These are phyloP conservation scores for Cutaneotrichosporon mucoides DNA, from an alignment of 1,284 basidiomycete species.

Conservation along the genomic window DNA sequence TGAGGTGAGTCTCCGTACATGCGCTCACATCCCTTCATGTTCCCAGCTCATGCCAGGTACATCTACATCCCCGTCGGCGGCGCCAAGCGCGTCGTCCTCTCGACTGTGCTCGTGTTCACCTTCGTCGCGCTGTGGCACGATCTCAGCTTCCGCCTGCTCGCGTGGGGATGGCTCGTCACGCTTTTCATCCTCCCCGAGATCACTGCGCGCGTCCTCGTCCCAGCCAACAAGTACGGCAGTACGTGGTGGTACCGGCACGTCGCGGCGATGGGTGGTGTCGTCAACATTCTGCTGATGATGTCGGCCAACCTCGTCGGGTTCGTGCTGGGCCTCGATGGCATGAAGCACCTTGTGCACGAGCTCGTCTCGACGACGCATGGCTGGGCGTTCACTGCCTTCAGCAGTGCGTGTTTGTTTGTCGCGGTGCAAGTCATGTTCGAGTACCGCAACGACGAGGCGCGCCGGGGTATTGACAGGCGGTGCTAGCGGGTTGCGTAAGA, in stretches of 20 bases:
- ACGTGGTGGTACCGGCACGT: conserved; percentile 79
- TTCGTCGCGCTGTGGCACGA: conserved; percentile 99
- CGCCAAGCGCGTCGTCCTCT: conserved; percentile 57
- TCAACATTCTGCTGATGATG: conserved; percentile 89
- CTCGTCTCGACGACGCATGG: conserved; percentile 59
- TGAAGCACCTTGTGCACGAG: conserved; percentile 63
- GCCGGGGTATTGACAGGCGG: conserved; percentile 41
- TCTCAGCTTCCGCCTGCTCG: conserved; percentile 76
- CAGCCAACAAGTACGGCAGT: conserved; percentile 63
- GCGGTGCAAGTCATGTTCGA: conserved; percentile 93
- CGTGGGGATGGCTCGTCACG: conserved; percentile 96
- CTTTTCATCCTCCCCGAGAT: conserved; percentile 88
- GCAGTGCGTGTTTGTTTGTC: conserved; percentile 68
- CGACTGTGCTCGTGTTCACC: conserved; percentile 81
- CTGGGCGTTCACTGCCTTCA: conserved; percentile 61
- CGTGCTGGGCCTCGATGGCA: conserved; percentile 82
- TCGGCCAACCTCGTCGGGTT: conserved; percentile 92
- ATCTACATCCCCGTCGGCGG: conserved; percentile 95
- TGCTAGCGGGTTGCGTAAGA: no score
- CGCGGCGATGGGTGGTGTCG: conserved; percentile 75
- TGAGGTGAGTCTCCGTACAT: conserved; percentile 61
- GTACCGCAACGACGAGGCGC: conserved; percentile 58
- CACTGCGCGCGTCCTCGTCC: conserved; percentile 59
- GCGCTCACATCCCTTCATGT: no score
- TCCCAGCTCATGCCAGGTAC: no score